These are phyloP conservation scores for Coemansia sp. DNA, from an alignment of 192 early-diverging fungal species.

Conservation along the genomic window DNA sequence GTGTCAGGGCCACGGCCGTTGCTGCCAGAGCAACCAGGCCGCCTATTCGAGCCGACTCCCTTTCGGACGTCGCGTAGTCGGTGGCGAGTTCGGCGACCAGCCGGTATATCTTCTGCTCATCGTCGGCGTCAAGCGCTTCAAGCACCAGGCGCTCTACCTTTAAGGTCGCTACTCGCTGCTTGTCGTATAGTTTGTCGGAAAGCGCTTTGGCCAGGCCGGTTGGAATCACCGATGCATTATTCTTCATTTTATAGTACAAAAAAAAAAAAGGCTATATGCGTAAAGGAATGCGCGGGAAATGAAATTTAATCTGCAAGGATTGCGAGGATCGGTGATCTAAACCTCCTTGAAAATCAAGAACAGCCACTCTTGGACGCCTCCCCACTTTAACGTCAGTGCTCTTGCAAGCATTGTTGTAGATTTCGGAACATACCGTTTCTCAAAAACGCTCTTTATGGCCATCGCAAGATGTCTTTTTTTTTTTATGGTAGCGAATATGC, in stretches of 20 bases:
- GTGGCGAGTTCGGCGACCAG: slow-evolving; percentile 77
- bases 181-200: slow-evolving; percentile 90
- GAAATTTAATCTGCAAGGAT: too few species aligned
- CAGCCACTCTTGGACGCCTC: too few species aligned
- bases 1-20: slow-evolving; percentile 79
- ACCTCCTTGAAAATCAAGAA: too few species aligned
- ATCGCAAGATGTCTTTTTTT: too few species aligned
- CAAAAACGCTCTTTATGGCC: too few species aligned
- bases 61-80: slow-evolving; percentile 86
- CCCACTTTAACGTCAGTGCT: too few species aligned
- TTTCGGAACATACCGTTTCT: too few species aligned
- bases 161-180: slow-evolving; percentile 85
- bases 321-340: too few species aligned
- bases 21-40: slow-evolving; percentile 92
- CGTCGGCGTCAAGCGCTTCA: slow-evolving; percentile 57
- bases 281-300: background rate
- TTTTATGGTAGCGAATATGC: too few species aligned
- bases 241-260: background rate
- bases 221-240: slow-evolving; percentile 23
- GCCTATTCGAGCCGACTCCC: slow-evolving; percentile 85
- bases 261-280: background rate
- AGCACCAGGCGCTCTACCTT: slow-evolving; percentile 87
- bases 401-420: too few species aligned
- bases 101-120: slow-evolving; percentile 60
- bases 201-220: slow-evolving; percentile 66